Base-by-base conservation (phyloP, 495 filamentous ascomycete species). In the Xylaria cubensis region DNA sequence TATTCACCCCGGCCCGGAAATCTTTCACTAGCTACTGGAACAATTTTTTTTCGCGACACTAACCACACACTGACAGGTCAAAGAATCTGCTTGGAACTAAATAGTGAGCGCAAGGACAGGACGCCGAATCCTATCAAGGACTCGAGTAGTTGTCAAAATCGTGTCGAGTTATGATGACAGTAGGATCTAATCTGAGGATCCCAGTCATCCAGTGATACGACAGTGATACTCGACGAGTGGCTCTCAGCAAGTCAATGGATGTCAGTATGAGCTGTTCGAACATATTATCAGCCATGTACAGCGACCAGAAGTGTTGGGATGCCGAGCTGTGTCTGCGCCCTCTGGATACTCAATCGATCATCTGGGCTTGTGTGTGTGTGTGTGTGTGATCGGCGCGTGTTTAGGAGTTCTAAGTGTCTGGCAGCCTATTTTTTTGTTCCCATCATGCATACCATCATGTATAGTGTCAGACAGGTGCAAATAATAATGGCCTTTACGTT, bases 21-120 rank as follows among this genome's bases (percentile, higher is more conserved):
- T 44, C 21, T 15, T 36, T 48, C 26, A 65, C 24, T 61, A n/a
- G 66, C 17, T 51, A 39, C 67, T 69, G 55, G 67, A 51, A 51
- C 42, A 17, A 36, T 62, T 4, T 36, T 19, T 29, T 29, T 46
- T 36, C 0, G 36, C n/a, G 67, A 62, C 26, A 62, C 67, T 69
- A 34, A 69, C 56, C 10, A 39, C 29, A 10, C n/a, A 7, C 29
- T 46, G 26, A 62, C 5, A 69, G 41, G 41, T 62, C 24, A 46
- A 29, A 53, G 17, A 39, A 51, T 39, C 17, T 8, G 42, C 50
- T 46, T n/a, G 41, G 10, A 12, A 50, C n/a, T 62, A 19, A 42
- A 69, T 39, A 4, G 8, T 15, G 39, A 0, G 63, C 3, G n/a
- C 42, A 50, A 32, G 21, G 42, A 34, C 9, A 32, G 32, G 26